A percentile compares a stretch with the other conserved stretches of the same genome.
Evolutionary conservation across 768 basidiomycete genomes (phyloP).

Genomic region (Mycena pura): DNA sequence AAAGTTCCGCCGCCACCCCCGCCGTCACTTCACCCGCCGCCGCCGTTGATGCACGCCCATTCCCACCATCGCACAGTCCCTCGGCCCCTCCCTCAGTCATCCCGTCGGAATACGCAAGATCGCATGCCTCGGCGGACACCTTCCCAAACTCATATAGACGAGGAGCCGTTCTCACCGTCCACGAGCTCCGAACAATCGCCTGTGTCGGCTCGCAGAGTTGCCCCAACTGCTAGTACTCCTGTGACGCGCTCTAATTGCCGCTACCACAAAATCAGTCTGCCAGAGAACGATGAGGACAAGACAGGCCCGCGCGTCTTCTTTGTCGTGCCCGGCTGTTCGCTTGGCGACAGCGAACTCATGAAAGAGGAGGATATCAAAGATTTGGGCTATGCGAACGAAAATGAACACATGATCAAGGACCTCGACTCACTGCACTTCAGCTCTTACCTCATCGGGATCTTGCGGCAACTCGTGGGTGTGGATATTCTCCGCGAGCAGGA

Average conservation of each 20-base stretch:
- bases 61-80: slow-evolving; percentile 12
- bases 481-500: slow-evolving; percentile 71
- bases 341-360: slow-evolving; percentile 63
- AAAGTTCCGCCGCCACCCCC: slow-evolving; percentile 30
- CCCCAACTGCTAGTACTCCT: slow-evolving; percentile 47
- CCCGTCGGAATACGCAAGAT: slow-evolving; percentile 19
- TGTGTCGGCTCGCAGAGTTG: slow-evolving; percentile 26
- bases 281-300: slow-evolving; percentile 59
- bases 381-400: slow-evolving; percentile 65
- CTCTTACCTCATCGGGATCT: slow-evolving; percentile 58
- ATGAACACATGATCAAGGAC: slow-evolving; percentile 32
- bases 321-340: slow-evolving; percentile 72
- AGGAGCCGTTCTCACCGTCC: slow-evolving; percentile 23
- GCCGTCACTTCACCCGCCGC: slow-evolving; percentile 28
- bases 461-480: slow-evolving; percentile 68
- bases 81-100: slow-evolving; percentile 6
- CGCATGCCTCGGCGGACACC: slow-evolving; percentile 16
- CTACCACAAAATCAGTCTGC: slow-evolving; percentile 72
- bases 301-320: slow-evolving; percentile 62
- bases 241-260: slow-evolving; percentile 75
- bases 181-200: slow-evolving; percentile 28
- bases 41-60: slow-evolving; percentile 30
- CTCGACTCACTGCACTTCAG: slow-evolving; percentile 9
- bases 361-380: slow-evolving; percentile 66
- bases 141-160: slow-evolving; percentile 8